Evolutionary conservation across 768 basidiomycete genomes (phyloP).

Genomic region (Gymnopilus junonius): DNA sequence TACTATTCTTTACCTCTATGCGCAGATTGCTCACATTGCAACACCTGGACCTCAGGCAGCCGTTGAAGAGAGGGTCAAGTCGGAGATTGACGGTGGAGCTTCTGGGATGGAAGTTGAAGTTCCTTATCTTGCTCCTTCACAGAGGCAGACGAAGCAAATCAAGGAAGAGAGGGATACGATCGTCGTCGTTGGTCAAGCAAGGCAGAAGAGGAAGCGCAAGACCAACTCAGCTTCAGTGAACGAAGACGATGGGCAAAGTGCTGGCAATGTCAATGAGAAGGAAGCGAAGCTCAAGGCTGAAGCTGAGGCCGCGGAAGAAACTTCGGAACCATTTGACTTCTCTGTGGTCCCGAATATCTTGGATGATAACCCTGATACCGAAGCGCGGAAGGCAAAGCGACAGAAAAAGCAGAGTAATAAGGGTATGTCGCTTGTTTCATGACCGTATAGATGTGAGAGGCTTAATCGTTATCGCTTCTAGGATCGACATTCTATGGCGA

Average conservation of each 20-base stretch:
- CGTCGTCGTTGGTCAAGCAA: constrained; percentile 70
- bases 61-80: constrained; percentile 12
- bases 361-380: constrained; percentile 54
- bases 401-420: constrained; percentile 37
- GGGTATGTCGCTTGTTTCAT: constrained; percentile 24
- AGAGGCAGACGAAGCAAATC: constrained; percentile 44
- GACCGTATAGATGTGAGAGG: background rate
- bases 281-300: constrained; percentile 24
- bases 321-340: constrained; percentile 69
- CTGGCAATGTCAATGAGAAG: constrained; percentile 18
- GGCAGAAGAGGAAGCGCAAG: constrained; percentile 66
- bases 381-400: constrained; percentile 55
- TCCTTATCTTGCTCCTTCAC: constrained; percentile 73
- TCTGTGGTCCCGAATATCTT: constrained; percentile 69
- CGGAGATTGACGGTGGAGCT: constrained; percentile 22
- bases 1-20: background rate
- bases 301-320: constrained; percentile 26
- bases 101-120: constrained; percentile 66
- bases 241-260: background rate
- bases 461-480: constrained; percentile 22
- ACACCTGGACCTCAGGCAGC: constrained; percentile 13
- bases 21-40: constrained; percentile 6
- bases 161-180: constrained; percentile 68
- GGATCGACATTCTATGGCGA: constrained; percentile 54
- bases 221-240: background rate